phyloP scores from a whole-genome alignment of 164 flowering plant genomes.

The Chimonanthus salicifolius region DNA sequence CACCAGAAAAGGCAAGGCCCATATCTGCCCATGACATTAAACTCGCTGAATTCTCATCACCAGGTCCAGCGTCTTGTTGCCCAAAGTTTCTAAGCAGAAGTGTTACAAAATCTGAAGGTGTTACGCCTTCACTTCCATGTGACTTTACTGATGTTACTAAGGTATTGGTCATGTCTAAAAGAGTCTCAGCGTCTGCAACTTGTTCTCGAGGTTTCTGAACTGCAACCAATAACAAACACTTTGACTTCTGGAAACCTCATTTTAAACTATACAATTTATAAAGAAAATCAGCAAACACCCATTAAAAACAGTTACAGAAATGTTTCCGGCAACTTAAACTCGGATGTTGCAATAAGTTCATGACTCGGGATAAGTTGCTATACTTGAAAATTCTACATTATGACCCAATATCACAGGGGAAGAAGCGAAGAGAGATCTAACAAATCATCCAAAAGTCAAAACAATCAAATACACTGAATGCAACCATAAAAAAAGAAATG shows the following conservation, averaged over 20 bases:
- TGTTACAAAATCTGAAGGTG: slow-evolving; percentile 57
- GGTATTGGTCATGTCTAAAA: slow-evolving; percentile 63
- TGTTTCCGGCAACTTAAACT: no score
- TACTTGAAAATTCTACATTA: no score
- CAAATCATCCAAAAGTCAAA: no score
- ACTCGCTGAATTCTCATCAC: slow-evolving; percentile 19
- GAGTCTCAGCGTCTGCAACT: slow-evolving; percentile 93
- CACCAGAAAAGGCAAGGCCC: slow-evolving; percentile 50
- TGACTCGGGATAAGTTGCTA: no score
- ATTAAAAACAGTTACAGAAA: no score
- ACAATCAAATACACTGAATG: no score
- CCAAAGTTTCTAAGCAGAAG: slow-evolving; percentile 47
- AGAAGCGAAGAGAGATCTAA: no score
- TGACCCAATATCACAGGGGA: no score
- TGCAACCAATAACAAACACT: slow-evolving; percentile 18
- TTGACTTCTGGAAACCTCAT: neutral
- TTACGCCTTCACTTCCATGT: slow-evolving; percentile 45
- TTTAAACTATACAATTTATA: neutral
- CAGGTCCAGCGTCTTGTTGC: slow-evolving; percentile 14
- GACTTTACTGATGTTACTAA: slow-evolving; percentile 55
- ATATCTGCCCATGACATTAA: slow-evolving; percentile 57
- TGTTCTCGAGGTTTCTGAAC: slow-evolving; percentile 91
- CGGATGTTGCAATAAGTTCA: no score
- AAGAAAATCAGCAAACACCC: neutral
- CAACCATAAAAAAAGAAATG: no score